Evolutionary conservation across 73 alveolate genomes (phyloP).

Genomic region (Tetrahymena thermophila): DNA sequence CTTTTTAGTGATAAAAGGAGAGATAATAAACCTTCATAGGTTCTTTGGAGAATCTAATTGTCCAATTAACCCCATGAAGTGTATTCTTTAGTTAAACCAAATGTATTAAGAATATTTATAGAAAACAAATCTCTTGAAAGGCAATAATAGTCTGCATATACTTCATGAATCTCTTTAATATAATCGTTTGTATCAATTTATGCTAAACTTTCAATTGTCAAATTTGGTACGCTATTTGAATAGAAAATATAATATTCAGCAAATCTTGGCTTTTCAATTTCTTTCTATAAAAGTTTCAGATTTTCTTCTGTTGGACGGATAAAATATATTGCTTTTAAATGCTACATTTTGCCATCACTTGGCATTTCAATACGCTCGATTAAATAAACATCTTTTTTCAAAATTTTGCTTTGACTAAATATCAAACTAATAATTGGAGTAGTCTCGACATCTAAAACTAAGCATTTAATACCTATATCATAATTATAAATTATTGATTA

Average conservation of each 20-base stretch:
- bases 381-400: conserved; percentile 35
- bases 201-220: conserved; percentile 32
- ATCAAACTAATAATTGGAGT: conserved; percentile 26
- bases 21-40: conserved; percentile 22
- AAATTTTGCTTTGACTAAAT: conserved; percentile 17
- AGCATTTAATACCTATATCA: conserved; percentile 29
- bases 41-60: neutral
- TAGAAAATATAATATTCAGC: conserved; percentile 33
- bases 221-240: conserved; percentile 17
- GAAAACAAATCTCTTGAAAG: conserved; percentile 16
- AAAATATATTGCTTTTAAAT: conserved; percentile 29
- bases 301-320: conserved; percentile 15
- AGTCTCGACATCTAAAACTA: conserved; percentile 29
- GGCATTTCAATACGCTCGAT: conserved; percentile 21
- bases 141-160: conserved; percentile 19
- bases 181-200: conserved; percentile 28
- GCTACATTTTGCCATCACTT: conserved; percentile 14
- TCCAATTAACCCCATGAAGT: conserved; percentile 5
- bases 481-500: neutral
- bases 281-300: neutral
- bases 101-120: conserved; percentile 12
- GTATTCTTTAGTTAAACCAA: conserved; percentile 6
- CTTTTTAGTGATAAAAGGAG: conserved; percentile 8
- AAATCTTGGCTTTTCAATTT: conserved; percentile 23
- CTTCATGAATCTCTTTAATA: conserved; percentile 25